phyloP scores from a whole-genome alignment of 495 filamentous ascomycete species.

The Penicillium argentinense region DNA sequence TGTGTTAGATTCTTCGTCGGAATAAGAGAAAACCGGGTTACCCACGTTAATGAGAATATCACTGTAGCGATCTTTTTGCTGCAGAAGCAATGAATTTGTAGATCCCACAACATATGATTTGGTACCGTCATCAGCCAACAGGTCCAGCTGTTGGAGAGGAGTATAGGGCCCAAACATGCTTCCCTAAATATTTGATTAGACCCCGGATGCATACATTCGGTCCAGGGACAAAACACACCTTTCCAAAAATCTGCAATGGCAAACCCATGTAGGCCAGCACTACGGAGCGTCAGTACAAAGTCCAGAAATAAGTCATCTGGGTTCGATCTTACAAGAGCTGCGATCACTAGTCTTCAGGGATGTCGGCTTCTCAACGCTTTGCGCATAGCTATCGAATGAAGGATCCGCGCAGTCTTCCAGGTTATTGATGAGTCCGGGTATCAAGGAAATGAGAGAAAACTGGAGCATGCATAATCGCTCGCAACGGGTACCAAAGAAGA shows the following conservation, averaged over 20 bases:
- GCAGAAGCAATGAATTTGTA: constrained; percentile 89
- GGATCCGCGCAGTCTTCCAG: constrained; percentile 93
- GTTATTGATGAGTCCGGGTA: constrained; percentile 83
- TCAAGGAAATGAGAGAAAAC: constrained; percentile 90
- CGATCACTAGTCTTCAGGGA: constrained; percentile 90
- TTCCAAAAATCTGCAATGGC: constrained; percentile 93
- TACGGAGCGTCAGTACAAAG: constrained; percentile 32
- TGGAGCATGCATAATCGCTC: constrained; percentile 97
- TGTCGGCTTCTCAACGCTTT: constrained; percentile 71
- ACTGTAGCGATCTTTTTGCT: constrained; percentile 96
- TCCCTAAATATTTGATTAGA: constrained; percentile 54
- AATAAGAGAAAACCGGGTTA: not conserved
- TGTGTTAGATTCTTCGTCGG: not conserved
- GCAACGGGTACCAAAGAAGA: constrained; percentile 95
- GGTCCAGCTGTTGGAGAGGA: constrained; percentile 90
- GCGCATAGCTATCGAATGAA: constrained; percentile 78
- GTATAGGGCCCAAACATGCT: constrained; percentile 97
- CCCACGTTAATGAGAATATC: constrained; percentile 89
- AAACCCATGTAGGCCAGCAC: constrained; percentile 92
- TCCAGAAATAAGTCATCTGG: not conserved
- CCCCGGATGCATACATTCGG: not conserved
- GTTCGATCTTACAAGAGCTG: constrained; percentile 59
- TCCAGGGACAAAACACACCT: constrained; percentile 59
- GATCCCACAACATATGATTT: constrained; percentile 98
- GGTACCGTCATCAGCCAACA: constrained; percentile 89